Evolutionary conservation across 2,329 filamentous ascomycete genomes (phyloP).

Genomic region (Alternaria incomplexa): DNA sequence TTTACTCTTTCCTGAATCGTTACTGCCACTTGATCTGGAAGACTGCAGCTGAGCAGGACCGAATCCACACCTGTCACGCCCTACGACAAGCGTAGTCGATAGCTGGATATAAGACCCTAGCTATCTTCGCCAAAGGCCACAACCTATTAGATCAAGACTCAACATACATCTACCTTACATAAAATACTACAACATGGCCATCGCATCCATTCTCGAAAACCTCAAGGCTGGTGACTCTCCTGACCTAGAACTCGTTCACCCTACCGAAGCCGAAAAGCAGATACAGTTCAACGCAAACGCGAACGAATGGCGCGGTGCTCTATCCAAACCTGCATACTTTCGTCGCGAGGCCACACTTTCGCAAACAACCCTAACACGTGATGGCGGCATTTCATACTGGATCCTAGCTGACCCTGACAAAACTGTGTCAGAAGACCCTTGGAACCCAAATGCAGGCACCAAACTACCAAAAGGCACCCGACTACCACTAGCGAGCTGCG

Average conservation of each 20-base stretch:
- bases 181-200: slow-evolving; percentile 30
- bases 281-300: slow-evolving; percentile 62
- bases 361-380: slow-evolving; percentile 58
- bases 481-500: slow-evolving; percentile 63
- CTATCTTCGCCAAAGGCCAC: not conserved
- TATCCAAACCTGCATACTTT: slow-evolving; percentile 63
- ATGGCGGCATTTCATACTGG: slow-evolving; percentile 66
- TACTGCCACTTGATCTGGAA: not conserved
- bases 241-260: slow-evolving; percentile 60
- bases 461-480: slow-evolving; percentile 51
- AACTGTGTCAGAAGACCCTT: slow-evolving; percentile 38
- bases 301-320: slow-evolving; percentile 62
- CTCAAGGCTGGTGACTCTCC: slow-evolving; percentile 59
- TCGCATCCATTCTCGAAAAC: slow-evolving; percentile 13
- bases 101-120: not conserved
- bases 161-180: not conserved
- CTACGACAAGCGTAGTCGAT: slow-evolving; percentile 9
- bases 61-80: slow-evolving; percentile 3
- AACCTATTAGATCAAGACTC: not conserved
- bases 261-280: slow-evolving; percentile 61
- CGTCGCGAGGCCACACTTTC: slow-evolving; percentile 62
- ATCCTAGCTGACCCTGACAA: slow-evolving; percentile 58
- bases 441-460: slow-evolving; percentile 42
- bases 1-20: slow-evolving; percentile 6
- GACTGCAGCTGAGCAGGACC: slow-evolving; percentile 1